A percentile compares a stretch with the other conserved stretches of the same genome.
phyloP scores from a whole-genome alignment of 306 rosid species.

The Malus fusca region DNA sequence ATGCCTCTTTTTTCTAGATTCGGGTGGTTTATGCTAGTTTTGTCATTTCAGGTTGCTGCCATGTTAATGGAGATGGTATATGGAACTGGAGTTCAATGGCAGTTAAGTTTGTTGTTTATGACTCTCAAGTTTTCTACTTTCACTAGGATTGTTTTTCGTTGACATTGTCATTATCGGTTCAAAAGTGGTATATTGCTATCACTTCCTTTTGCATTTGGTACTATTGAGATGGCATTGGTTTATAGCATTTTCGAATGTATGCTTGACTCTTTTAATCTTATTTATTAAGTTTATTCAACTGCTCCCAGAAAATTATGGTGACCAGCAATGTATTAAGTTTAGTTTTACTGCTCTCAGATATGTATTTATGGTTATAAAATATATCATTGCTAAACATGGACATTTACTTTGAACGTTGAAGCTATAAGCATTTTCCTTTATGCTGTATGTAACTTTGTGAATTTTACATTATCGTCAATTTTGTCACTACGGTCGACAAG shows the following conservation, averaged over 20 bases:
- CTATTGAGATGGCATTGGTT: constrained; percentile 18
- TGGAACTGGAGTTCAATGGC: constrained; percentile 77
- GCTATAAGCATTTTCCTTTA: background rate
- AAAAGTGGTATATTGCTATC: constrained; percentile 22
- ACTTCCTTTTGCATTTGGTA: constrained; percentile 33
- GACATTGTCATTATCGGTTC: constrained; percentile 22
- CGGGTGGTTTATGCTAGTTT: constrained; percentile 44
- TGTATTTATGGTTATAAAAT: background rate
- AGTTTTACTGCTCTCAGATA: background rate
- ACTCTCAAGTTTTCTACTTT: constrained; percentile 41
- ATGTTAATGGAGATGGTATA: constrained; percentile 56
- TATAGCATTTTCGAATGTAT: constrained; percentile 21
- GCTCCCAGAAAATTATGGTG: background rate
- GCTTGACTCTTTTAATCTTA: constrained; percentile 5
- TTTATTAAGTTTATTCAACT: background rate
- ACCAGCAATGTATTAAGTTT: background rate
- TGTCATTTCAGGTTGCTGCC: constrained; percentile 86
- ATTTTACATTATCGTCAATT: background rate
- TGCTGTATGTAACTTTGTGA: background rate
- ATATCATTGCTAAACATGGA: background rate
- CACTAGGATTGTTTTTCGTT: constrained; percentile 37
- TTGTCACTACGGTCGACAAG: background rate
- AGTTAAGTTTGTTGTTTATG: constrained; percentile 92
- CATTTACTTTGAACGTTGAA: background rate
- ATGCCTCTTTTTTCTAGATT: constrained; percentile 21